Evolutionary conservation across 1,139 yeast species (phyloP).

Genomic region (Neolecta irregularis): DNA sequence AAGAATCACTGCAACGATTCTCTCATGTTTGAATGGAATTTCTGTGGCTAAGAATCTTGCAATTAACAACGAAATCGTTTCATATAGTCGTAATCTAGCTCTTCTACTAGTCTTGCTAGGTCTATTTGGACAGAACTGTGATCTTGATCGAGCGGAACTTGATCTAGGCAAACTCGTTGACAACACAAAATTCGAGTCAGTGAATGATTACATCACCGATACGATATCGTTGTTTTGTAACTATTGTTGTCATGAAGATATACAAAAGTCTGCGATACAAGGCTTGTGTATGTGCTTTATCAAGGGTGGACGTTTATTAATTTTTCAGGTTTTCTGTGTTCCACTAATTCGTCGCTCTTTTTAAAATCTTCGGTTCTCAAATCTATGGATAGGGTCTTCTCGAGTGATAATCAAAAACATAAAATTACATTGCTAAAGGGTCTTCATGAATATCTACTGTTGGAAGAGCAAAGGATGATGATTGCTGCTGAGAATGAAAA

Average conservation of each 20-base stretch:
- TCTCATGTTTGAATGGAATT: slow-evolving; percentile 30
- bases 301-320: background rate
- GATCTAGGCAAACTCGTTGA: slow-evolving; percentile 28
- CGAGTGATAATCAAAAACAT: slow-evolving; percentile 16
- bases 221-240: slow-evolving; percentile 40
- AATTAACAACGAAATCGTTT: slow-evolving; percentile 13
- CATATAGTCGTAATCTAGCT: slow-evolving; percentile 36
- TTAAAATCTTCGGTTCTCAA: slow-evolving; percentile 37
- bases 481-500: slow-evolving; percentile 24
- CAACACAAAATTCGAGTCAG: slow-evolving; percentile 37
- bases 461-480: slow-evolving; percentile 32
- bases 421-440: slow-evolving; percentile 40
- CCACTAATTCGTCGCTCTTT: slow-evolving; percentile 47
- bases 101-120: slow-evolving; percentile 51
- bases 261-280: slow-evolving; percentile 39
- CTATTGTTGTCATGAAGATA: slow-evolving; percentile 21
- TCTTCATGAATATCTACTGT: slow-evolving; percentile 35
- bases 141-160: slow-evolving; percentile 33
- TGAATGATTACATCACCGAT: slow-evolving; percentile 41
- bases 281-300: slow-evolving; percentile 25
- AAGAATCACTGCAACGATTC: slow-evolving; percentile 43
- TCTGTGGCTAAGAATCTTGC: background rate
- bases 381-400: slow-evolving; percentile 40
- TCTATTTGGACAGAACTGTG: slow-evolving; percentile 51
- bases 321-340: slow-evolving; percentile 34